These are phyloP conservation scores for Echria macrotheca DNA, from an alignment of 495 filamentous ascomycete species.

Conservation along the genomic window DNA sequence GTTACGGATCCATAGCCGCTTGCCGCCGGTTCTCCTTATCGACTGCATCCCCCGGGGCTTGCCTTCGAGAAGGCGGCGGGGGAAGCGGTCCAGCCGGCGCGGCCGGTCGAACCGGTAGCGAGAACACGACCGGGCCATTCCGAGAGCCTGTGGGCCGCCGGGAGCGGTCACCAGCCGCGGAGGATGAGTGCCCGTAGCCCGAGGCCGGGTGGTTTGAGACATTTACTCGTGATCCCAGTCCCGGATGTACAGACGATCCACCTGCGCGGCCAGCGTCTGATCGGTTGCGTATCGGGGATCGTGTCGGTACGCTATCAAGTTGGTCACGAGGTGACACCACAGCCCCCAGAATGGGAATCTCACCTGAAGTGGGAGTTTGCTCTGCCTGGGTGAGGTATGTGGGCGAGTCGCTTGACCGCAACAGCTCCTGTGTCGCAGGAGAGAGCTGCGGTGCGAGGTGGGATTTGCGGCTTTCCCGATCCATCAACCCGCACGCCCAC, in stretches of 20 bases:
- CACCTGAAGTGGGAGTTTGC: constrained; percentile 58
- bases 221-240: constrained; percentile 43
- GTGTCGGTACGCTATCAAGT: constrained; percentile 32
- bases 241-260: constrained; percentile 43
- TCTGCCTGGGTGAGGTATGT: constrained; percentile 29
- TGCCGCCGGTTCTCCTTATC: constrained; percentile 23
- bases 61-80: constrained; percentile 42
- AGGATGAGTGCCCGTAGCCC: constrained; percentile 24
- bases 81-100: constrained; percentile 38
- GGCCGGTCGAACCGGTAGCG: constrained; percentile 44
- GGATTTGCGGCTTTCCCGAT: constrained; percentile 84
- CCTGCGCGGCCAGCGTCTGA: constrained; percentile 38
- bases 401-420: constrained; percentile 50
- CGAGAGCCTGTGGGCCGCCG: constrained; percentile 6
- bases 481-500: constrained; percentile 89
- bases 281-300: constrained; percentile 39
- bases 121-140: constrained; percentile 33
- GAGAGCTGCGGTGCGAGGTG: constrained; percentile 69
- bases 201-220: constrained; percentile 43
- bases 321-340: constrained; percentile 36
- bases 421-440: constrained; percentile 51
- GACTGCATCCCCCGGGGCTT: constrained; percentile 19
- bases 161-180: constrained; percentile 22
- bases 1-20: constrained; percentile 36
- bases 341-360: constrained; percentile 58